Conservation (phyloP, 2,329 filamentous ascomycete species). For the Claviceps maximensis region DNA sequence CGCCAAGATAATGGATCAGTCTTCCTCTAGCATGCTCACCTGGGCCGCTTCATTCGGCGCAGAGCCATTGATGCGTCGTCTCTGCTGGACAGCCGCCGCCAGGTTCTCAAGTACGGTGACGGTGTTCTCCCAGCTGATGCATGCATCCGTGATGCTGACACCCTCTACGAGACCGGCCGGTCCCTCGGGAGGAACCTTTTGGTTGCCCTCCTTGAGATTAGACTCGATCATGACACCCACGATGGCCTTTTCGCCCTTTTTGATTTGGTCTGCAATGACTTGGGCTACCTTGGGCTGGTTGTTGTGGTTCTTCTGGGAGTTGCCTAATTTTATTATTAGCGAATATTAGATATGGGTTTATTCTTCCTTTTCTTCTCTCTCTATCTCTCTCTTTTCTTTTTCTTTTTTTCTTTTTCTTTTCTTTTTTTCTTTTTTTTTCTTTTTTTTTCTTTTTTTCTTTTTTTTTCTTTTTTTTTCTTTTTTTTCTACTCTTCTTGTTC, state of each 20-base stretch:
- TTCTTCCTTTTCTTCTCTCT: neutral
- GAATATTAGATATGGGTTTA: neutral
- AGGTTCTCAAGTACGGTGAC: slow-evolving; percentile 72
- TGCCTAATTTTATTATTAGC: slow-evolving; percentile 40
- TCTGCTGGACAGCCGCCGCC: slow-evolving; percentile 66
- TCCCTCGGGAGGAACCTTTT: slow-evolving; percentile 78
- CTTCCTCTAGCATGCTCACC: slow-evolving; percentile 38
- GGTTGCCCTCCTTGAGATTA: slow-evolving; percentile 82
- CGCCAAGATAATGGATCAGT: slow-evolving; percentile 19
- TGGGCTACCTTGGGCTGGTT: slow-evolving; percentile 74
- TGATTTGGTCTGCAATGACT: slow-evolving; percentile 70
- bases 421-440: no score
- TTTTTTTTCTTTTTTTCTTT: no score
- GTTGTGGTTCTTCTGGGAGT: slow-evolving; percentile 93
- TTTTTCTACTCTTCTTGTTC: no score
- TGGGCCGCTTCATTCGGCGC: slow-evolving; percentile 18
- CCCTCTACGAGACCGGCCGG: slow-evolving; percentile 69
- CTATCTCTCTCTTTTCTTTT: no score
- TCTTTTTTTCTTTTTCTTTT: neutral
- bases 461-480: no score
- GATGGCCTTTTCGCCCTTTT: slow-evolving; percentile 74
- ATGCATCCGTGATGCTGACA: slow-evolving; percentile 91
- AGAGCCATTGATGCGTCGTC: slow-evolving; percentile 43
- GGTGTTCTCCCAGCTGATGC: slow-evolving; percentile 85
- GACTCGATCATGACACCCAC: slow-evolving; percentile 98